Evolutionary conservation across 2,329 filamentous ascomycete genomes (phyloP).

Genomic region (Paecilomyces fulvus): DNA sequence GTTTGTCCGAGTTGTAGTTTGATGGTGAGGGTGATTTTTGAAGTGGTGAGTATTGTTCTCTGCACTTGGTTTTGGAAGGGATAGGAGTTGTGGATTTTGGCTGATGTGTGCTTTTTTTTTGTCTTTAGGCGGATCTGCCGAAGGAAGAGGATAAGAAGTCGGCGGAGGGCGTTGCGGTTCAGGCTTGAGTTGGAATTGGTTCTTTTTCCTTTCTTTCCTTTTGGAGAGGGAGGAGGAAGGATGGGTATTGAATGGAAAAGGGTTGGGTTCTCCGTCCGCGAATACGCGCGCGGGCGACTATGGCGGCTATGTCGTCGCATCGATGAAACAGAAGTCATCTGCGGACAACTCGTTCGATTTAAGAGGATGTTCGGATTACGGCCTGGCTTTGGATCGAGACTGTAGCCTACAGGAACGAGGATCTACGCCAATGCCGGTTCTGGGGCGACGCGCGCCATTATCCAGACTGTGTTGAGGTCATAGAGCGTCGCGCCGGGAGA

Average conservation of each 20-base stretch:
- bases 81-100: neutral
- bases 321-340: neutral
- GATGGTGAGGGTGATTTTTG: conserved; percentile 93
- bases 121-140: conserved; percentile 46
- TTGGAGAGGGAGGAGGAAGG: neutral
- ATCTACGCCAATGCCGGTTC: neutral
- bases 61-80: neutral
- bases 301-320: neutral
- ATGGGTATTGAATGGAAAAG: neutral
- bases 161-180: conserved; percentile 27
- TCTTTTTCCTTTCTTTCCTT: neutral
- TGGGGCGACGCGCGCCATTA: neutral
- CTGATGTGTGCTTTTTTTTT: conserved; percentile 2
- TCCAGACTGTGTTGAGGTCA: neutral
- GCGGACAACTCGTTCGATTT: neutral
- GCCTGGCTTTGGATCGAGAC: neutral
- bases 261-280: neutral
- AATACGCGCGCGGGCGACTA: neutral
- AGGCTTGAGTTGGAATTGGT: conserved; percentile 23
- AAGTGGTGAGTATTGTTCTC: conserved; percentile 51
- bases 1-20: conserved; percentile 95
- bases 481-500: neutral
- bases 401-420: neutral
- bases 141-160: conserved; percentile 30
- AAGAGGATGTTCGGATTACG: neutral